Conservation (phyloP, 371 early-diverging fungal genomes). For the Rhizopus sp. region DNA sequence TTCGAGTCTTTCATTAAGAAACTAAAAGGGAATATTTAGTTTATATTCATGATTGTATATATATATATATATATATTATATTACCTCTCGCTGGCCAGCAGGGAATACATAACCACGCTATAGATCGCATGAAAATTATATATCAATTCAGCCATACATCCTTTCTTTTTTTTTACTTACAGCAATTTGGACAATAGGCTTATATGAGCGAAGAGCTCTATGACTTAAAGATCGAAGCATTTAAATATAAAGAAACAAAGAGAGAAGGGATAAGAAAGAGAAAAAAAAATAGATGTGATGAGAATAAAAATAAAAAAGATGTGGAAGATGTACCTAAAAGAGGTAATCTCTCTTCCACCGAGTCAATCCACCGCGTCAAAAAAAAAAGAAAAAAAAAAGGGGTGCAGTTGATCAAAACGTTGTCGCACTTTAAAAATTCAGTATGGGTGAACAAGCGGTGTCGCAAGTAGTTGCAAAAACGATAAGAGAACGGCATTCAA, state of each 20-base stretch:
- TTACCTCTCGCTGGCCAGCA: slow-evolving; percentile 64
- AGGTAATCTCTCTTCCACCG: slow-evolving; percentile 46
- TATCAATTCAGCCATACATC: background rate
- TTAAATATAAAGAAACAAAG: slow-evolving; percentile 17
- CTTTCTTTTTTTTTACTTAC: slow-evolving; percentile 17
- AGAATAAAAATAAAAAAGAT: slow-evolving; percentile 1
- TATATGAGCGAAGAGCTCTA: slow-evolving; percentile 23
- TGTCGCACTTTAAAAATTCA: too few species aligned
- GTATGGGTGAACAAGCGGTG: too few species aligned
- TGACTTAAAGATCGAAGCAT: slow-evolving; percentile 45
- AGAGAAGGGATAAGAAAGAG: slow-evolving; percentile 14
- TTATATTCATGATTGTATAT: background rate
- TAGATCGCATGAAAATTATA: background rate
- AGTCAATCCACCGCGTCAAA: slow-evolving; percentile 54
- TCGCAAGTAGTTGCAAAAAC: too few species aligned
- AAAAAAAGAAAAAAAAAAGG: slow-evolving; percentile 23
- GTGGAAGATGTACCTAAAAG: slow-evolving; percentile 27
- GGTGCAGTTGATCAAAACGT: too few species aligned
- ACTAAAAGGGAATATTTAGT: slow-evolving; percentile 26
- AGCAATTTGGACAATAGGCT: slow-evolving; percentile 28
- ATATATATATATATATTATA: too few species aligned
- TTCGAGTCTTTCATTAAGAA: slow-evolving; percentile 69
- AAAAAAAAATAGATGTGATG: slow-evolving; percentile 9
- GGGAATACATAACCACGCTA: slow-evolving; percentile 66
- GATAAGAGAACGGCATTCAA: too few species aligned